A percentile compares a stretch with the other conserved stretches of the same genome.
Conservation (phyloP, 306 rosid species). For the Medicago arabica region DNA sequence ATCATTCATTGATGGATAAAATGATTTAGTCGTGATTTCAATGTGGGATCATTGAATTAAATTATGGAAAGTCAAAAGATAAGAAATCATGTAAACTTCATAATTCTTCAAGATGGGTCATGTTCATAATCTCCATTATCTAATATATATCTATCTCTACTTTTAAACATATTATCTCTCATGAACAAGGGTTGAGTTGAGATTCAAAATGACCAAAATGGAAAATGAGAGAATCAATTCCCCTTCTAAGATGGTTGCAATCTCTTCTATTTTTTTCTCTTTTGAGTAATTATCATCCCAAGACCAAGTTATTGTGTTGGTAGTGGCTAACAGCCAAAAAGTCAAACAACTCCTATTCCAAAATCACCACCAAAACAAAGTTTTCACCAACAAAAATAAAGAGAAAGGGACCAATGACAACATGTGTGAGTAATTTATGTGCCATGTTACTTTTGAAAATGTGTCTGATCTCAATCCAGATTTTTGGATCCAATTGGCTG, state of each 20-base stretch:
- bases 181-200: no score
- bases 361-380: constrained; percentile 35
- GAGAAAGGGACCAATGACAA: constrained; percentile 46
- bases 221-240: no score
- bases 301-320: constrained; percentile 33
- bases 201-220: no score
- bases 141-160: no score
- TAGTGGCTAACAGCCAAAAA: constrained; percentile 44
- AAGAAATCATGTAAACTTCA: constrained; percentile 34
- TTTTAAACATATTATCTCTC: no score
- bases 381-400: constrained; percentile 30
- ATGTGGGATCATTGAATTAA: not conserved
- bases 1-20: no score
- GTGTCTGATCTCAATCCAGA: constrained; percentile 42
- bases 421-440: constrained; percentile 38
- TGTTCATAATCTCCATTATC: no score
- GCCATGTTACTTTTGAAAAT: constrained; percentile 45
- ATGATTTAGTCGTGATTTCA: not conserved
- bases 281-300: constrained; percentile 17
- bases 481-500: constrained; percentile 40
- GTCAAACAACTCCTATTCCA: constrained; percentile 47
- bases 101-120: constrained; percentile 18
- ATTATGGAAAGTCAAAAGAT: constrained; percentile 4
- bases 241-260: constrained; percentile 24
- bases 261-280: not conserved